These are phyloP conservation scores for Lepidium campestre DNA, from an alignment of 441 rosid genomes.

Conservation along the genomic window DNA sequence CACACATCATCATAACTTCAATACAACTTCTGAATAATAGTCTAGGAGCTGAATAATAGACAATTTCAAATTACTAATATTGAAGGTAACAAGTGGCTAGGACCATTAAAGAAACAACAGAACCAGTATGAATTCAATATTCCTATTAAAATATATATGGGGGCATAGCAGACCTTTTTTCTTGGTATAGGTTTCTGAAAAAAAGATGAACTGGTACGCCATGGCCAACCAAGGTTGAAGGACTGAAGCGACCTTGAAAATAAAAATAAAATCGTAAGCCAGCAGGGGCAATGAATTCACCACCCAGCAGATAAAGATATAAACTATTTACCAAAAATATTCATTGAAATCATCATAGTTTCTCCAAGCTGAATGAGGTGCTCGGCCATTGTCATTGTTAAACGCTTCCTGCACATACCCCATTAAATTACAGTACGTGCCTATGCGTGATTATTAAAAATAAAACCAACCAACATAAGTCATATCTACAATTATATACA, in stretches of 20 bases:
- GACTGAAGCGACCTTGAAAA: slow-evolving; percentile 82
- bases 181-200: slow-evolving; percentile 69
- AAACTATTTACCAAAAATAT: slow-evolving; percentile 67
- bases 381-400: slow-evolving; percentile 88
- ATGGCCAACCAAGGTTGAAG: slow-evolving; percentile 96
- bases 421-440: not conserved
- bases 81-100: not conserved
- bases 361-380: slow-evolving; percentile 96
- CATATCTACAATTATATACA: not conserved
- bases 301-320: not conserved
- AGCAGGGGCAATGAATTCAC: slow-evolving; percentile 5
- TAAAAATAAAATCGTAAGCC: slow-evolving; percentile 22
- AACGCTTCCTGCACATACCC: slow-evolving; percentile 67
- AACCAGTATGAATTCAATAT: not conserved
- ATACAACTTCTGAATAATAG: slow-evolving; percentile 3
- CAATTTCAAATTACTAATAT: not conserved
- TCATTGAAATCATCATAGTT: slow-evolving; percentile 97
- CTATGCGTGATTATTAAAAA: not conserved
- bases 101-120: slow-evolving; percentile 4
- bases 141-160: not conserved
- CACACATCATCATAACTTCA: slow-evolving; percentile 8
- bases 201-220: slow-evolving; percentile 63
- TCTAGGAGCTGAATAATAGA: slow-evolving; percentile 2
- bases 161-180: slow-evolving; percentile 50
- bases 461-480: not conserved